Conservation (phyloP, 495 filamentous ascomycete species). For the Thermochaetoides thermophila region DNA sequence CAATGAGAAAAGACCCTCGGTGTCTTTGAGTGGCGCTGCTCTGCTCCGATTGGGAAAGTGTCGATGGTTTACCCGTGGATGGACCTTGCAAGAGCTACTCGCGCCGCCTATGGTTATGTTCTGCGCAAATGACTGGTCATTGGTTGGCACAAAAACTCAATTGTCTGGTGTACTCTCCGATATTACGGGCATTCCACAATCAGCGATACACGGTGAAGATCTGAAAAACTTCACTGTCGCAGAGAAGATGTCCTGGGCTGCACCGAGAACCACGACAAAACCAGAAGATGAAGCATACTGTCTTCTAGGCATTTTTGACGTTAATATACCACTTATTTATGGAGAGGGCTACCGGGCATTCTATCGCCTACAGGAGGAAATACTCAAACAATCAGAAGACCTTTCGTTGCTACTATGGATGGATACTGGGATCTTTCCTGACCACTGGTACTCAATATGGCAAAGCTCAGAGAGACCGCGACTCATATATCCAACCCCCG, state of each 20-base stretch:
- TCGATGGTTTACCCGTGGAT: too few relatives aligned
- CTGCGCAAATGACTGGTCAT: background rate
- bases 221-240: slow-evolving; percentile 1
- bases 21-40: too few relatives aligned
- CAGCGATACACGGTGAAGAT: background rate
- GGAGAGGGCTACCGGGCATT: slow-evolving; percentile 2
- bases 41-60: too few relatives aligned
- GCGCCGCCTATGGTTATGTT: background rate
- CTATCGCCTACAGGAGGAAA: slow-evolving; percentile 3
- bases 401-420: too few relatives aligned
- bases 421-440: too few relatives aligned
- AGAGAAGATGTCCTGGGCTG: slow-evolving; percentile 3
- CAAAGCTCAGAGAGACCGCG: too few relatives aligned
- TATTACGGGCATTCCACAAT: background rate
- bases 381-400: too few relatives aligned
- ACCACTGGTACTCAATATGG: too few relatives aligned
- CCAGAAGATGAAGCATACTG: slow-evolving; percentile 3
- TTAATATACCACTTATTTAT: slow-evolving; percentile 4
- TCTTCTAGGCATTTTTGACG: slow-evolving; percentile 4
- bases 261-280: slow-evolving; percentile 1
- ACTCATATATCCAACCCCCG: too few relatives aligned
- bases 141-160: background rate
- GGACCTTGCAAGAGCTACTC: background rate
- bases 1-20: too few relatives aligned
- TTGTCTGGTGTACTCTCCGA: too few relatives aligned